Evolutionary conservation across 176 grass and related monocot genomes (phyloP).

Genomic region (Musa itinerans): DNA sequence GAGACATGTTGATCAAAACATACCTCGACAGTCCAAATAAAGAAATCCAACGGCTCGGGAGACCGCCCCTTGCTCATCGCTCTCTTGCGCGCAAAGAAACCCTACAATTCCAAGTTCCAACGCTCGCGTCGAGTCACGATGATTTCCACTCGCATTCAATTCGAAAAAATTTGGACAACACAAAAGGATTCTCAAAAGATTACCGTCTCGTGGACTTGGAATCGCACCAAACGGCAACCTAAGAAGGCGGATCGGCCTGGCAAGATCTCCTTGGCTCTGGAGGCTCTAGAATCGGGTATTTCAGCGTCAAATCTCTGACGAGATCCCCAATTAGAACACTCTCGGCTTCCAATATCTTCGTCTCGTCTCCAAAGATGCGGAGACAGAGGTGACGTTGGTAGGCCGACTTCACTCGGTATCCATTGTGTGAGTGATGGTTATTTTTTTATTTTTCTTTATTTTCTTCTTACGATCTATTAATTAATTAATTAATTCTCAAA

Average conservation of each 20-base stretch:
- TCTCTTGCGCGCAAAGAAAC: slow-evolving; percentile 23
- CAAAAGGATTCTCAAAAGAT: not conserved
- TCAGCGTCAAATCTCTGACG: too few species aligned
- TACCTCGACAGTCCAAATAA: slow-evolving; percentile 74
- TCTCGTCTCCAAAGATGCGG: too few species aligned
- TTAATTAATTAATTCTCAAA: too few species aligned
- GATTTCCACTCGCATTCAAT: not conserved
- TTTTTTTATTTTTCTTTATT: too few species aligned
- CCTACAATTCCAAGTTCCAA: slow-evolving; percentile 11
- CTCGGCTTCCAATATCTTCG: too few species aligned
- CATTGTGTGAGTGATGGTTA: too few species aligned
- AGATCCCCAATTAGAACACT: too few species aligned
- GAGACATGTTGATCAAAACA: not conserved
- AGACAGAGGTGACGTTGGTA: too few species aligned
- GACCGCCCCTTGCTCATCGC: slow-evolving; percentile 43
- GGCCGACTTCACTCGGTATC: too few species aligned
- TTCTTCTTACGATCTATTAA: too few species aligned
- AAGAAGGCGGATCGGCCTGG: not conserved
- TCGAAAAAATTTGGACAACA: not conserved
- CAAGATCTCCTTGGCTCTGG: not conserved
- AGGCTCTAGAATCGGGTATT: too few species aligned
- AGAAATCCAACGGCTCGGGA: slow-evolving; percentile 60
- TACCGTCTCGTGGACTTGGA: not conserved
- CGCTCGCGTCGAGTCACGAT: too few species aligned
- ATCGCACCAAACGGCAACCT: not conserved